A percentile compares a stretch with the other conserved stretches of the same genome.
Conservation (phyloP, 208 protist species). For the Trypanosoma scelopori region DNA sequence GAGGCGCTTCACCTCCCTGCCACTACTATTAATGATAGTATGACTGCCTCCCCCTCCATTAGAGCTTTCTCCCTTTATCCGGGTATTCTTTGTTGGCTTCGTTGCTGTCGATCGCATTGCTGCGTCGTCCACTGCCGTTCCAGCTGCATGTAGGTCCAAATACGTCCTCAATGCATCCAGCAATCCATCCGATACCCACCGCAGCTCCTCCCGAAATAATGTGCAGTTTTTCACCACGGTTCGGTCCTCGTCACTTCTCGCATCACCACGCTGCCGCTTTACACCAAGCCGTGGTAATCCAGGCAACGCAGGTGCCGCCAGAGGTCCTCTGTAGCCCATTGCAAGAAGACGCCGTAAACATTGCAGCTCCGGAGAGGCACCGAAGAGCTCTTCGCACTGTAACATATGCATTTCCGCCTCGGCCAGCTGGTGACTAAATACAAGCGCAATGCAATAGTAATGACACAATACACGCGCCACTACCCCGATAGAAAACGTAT, state of each 20-base stretch:
- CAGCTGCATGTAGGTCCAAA: slow-evolving; percentile 12
- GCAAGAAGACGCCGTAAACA: slow-evolving; percentile 16
- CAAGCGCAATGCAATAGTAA: slow-evolving; percentile 17
- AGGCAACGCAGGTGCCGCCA: background rate
- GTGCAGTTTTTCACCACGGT: background rate
- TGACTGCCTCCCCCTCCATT: background rate
- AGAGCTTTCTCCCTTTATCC: background rate
- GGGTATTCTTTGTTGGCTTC: too few species aligned
- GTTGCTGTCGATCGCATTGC: background rate
- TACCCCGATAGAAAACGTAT: slow-evolving; percentile 21
- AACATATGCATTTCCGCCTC: slow-evolving; percentile 20
- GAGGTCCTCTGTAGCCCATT: slow-evolving; percentile 3
- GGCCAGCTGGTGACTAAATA: background rate
- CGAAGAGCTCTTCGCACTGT: slow-evolving; percentile 20
- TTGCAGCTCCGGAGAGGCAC: slow-evolving; percentile 13
- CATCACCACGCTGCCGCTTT: slow-evolving; percentile 10
- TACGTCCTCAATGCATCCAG: slow-evolving; percentile 10
- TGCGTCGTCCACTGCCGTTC: too few species aligned
- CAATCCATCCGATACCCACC: slow-evolving; percentile 24
- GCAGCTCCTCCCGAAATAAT: background rate
- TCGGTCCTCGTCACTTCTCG: background rate
- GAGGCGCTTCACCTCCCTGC: slow-evolving; percentile 1
- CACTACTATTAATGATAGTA: background rate
- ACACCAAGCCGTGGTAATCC: background rate
- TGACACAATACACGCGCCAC: slow-evolving; percentile 16